These are phyloP conservation scores for Phaffia rhodozyma DNA, from an alignment of 1,284 basidiomycete genomes.

Conservation along the genomic window DNA sequence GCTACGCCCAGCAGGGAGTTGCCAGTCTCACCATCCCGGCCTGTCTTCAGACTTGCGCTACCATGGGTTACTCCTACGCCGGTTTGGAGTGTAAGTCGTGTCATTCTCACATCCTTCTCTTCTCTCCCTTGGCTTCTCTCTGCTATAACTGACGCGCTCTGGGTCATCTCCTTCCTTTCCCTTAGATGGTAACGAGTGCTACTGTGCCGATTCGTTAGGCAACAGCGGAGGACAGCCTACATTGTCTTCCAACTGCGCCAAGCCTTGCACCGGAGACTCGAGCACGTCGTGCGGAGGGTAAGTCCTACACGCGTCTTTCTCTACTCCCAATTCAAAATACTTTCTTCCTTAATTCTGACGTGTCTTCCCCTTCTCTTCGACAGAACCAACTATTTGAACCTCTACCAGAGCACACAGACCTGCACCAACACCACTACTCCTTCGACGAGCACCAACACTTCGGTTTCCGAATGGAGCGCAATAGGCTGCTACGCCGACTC, in stretches of 20 bases:
- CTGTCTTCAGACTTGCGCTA: constrained; percentile 10
- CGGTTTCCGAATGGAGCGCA: background rate
- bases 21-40: constrained; percentile 5
- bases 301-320: background rate
- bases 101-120: background rate
- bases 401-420: constrained; percentile 5
- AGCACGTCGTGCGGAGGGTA: constrained; percentile 8
- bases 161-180: background rate
- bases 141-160: background rate
- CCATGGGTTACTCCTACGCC: constrained; percentile 13
- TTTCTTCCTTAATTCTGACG: background rate
- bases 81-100: constrained; percentile 11
- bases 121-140: background rate
- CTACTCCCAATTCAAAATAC: background rate
- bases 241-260: background rate
- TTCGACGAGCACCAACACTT: too few relatives aligned
- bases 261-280: constrained; percentile 11
- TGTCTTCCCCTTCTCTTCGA: background rate
- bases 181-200: constrained; percentile 10
- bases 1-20: constrained; percentile 7
- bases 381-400: background rate
- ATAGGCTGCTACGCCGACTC: background rate
- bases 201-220: background rate
- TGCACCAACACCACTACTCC: background rate
- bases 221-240: constrained; percentile 11